Conservation (phyloP, 768 basidiomycete species). For the Ephemerocybe angulata region DNA sequence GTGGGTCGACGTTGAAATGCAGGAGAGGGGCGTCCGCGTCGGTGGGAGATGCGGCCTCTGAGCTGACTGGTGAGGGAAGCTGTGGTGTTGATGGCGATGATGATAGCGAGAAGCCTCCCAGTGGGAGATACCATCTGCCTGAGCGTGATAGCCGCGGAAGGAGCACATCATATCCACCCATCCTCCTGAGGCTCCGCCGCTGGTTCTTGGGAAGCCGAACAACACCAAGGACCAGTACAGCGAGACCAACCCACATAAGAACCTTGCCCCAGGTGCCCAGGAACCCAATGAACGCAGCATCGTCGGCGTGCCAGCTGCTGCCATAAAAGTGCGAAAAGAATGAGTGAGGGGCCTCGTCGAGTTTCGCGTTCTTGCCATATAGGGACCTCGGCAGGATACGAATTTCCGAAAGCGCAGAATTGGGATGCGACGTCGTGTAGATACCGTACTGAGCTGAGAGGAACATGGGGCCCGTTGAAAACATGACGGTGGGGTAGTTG, state of each 20-base stretch:
- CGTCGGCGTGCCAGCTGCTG: constrained; percentile 97
- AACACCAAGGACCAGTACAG: constrained; percentile 67
- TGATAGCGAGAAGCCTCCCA: constrained; percentile 52
- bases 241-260: constrained; percentile 81
- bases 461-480: constrained; percentile 99
- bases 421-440: constrained; percentile 67
- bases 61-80: constrained; percentile 10
- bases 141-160: constrained; percentile 72
- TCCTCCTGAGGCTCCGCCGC: constrained; percentile 55
- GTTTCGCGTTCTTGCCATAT: constrained; percentile 95
- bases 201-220: constrained; percentile 54
- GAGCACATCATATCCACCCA: constrained; percentile 74
- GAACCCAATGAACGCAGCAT: constrained; percentile 96
- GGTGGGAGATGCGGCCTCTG: constrained; percentile 32
- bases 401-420: constrained; percentile 65
- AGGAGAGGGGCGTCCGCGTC: constrained; percentile 52
- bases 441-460: constrained; percentile 90
- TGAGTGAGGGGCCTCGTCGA: constrained; percentile 78
- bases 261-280: constrained; percentile 83
- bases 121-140: constrained; percentile 71
- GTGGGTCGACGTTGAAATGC: constrained; percentile 56
- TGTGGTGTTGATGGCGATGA: constrained; percentile 40
- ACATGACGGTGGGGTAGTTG: constrained; percentile 99
- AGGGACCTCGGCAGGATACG: constrained; percentile 92
- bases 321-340: constrained; percentile 99